Base-by-base conservation (phyloP, 352 stramenopile genomes). In the Phytopythium montanum region DNA sequence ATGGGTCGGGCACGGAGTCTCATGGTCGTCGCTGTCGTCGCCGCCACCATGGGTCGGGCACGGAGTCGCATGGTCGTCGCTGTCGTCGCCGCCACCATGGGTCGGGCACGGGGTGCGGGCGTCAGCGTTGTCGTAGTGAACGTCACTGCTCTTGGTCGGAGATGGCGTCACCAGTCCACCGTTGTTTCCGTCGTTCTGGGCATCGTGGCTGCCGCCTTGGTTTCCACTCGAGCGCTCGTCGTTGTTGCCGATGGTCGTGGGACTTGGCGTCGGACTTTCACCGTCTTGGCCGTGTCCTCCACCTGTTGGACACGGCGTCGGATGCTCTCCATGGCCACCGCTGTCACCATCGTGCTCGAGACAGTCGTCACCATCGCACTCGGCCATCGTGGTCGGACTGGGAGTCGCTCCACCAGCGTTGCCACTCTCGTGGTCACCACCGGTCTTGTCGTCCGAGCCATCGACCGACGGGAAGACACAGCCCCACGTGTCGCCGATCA, bases 401-500 rank as follows among this genome's bases (percentile, higher is more conserved):
- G 64, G 64, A n/a, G 59, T 70, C 8, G 34, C 25, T 21, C 46
- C 18, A 16, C 28, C 25, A 21, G 26, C 14, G 13, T 21, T 18
- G 13, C 46, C 25, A 26, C 46, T 33, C 25, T 54, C 46, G 16
- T 36, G 19, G 46, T 54, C 12, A 8, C 46, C 46, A 16, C 46
- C 46, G 14, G 38, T 10, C 2, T 48, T 48, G 45, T 31, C 9
- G 57, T 39, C 9, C 46, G 36, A 2, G 46, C 52, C 5, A 53
- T 65, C 55, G 3, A 68, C 48, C 4, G 66, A 73, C 18, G 66
- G 67, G 60, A 78, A 75, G 33, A 73, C 64, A 34, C 70, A 78
- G 21, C 70, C 70, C 70, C 64, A 70, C n/a, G 54, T 52, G 18
- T 34, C 46, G 8, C 41, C 46, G 8, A 28, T 44, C n/a, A 70